phyloP scores from a whole-genome alignment of 1,139 yeast species.

The Magnusiomyces tetraspermus region DNA sequence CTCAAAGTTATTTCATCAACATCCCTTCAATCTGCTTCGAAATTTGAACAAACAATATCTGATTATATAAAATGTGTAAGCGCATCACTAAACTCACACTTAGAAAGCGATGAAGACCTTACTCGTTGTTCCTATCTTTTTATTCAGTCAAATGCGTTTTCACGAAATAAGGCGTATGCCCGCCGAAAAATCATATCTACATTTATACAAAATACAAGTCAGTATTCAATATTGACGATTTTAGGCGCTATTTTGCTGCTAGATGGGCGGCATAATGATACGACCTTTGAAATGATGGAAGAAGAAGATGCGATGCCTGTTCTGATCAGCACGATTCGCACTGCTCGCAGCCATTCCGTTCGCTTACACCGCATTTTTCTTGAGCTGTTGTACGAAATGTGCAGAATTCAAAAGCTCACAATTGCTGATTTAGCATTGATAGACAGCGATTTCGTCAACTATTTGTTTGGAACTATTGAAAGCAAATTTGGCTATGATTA shows the following conservation, averaged over 20 bases:
- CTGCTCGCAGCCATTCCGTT: slow-evolving; percentile 19
- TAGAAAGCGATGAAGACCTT: slow-evolving; percentile 27
- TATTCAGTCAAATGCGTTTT: slow-evolving; percentile 26
- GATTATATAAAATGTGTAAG: slow-evolving; percentile 27
- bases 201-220: slow-evolving; percentile 13
- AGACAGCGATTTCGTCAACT: slow-evolving; percentile 45
- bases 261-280: slow-evolving; percentile 38
- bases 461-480: slow-evolving; percentile 45
- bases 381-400: slow-evolving; percentile 45
- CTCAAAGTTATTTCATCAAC: slow-evolving; percentile 23
- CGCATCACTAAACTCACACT: slow-evolving; percentile 26
- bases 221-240: slow-evolving; percentile 25
- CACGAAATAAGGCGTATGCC: slow-evolving; percentile 26
- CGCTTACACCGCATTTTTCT: slow-evolving; percentile 37
- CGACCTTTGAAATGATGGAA: slow-evolving; percentile 39
- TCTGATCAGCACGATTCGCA: slow-evolving; percentile 35
- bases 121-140: slow-evolving; percentile 27
- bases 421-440: slow-evolving; percentile 40
- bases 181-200: slow-evolving; percentile 28
- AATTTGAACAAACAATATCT: slow-evolving; percentile 22
- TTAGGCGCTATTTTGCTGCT: slow-evolving; percentile 45
- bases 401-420: slow-evolving; percentile 41
- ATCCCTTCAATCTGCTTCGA: slow-evolving; percentile 23
- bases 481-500: slow-evolving; percentile 43
- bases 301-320: slow-evolving; percentile 42